Evolutionary conservation across 192 early-diverging fungal species (phyloP).

Genomic region (Podila clonocystis): DNA sequence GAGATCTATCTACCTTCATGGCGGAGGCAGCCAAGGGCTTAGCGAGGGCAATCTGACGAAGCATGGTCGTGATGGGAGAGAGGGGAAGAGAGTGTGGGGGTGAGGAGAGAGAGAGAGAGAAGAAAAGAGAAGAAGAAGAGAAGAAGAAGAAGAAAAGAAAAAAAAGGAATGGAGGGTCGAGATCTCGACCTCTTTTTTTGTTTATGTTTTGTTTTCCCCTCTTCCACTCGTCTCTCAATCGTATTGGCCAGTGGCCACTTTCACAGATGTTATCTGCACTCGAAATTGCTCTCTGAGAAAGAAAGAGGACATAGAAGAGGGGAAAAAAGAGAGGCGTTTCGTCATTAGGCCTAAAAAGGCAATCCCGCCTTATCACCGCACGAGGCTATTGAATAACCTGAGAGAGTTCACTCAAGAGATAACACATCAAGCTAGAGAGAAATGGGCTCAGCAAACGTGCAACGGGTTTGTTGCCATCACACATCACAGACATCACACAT

Average conservation of each 20-base stretch:
- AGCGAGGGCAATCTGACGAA: constrained; percentile 40
- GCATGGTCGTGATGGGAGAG: constrained; percentile 31
- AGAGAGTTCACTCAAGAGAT: too few relatives aligned
- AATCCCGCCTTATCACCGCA: constrained; percentile 4
- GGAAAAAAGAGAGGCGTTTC: neutral
- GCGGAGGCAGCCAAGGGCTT: constrained; percentile 45
- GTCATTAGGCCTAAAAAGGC: constrained; percentile 1
- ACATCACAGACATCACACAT: too few relatives aligned
- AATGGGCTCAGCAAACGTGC: too few relatives aligned
- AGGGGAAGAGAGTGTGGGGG: neutral
- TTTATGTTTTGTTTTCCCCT: constrained; percentile 1
- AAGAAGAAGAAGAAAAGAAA: neutral
- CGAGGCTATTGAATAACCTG: too few relatives aligned
- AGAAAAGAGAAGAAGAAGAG: neutral
- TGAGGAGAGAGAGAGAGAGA: constrained; percentile 5
- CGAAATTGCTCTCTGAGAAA: neutral
- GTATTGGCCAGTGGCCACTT: neutral
- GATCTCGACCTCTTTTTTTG: neutral
- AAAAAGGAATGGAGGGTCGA: neutral
- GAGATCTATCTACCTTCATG: constrained; percentile 25
- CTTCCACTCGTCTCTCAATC: neutral
- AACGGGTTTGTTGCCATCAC: too few relatives aligned
- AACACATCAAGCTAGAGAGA: neutral
- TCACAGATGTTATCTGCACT: neutral
- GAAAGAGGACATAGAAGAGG: neutral